Evolutionary conservation across 2,329 filamentous ascomycete species (phyloP), one percentile per base, ranked within the genome.

Genomic region (Fusarium siculi): DNA sequence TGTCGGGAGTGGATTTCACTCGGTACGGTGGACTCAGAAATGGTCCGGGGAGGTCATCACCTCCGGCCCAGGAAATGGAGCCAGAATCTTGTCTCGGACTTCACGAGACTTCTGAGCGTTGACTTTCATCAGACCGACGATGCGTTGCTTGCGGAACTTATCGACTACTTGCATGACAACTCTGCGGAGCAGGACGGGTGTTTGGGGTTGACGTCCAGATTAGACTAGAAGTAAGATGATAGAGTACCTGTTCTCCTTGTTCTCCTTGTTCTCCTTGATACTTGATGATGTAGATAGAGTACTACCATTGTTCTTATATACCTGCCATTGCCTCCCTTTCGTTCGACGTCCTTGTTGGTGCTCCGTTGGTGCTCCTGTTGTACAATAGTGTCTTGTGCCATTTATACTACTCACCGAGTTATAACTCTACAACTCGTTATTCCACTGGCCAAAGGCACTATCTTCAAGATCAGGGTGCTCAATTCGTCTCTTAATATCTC

Each of bases 21-120:
- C n/a, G n/a, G n/a, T n/a, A n/a, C n/a, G n/a, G 36, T 36, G 12
- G 39, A 42, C 14, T 55, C 0, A 37, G 46, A 16, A 43, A 37
- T 64, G 58, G 66, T 42, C 58, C 0, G 63, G 66, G 64, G 34
- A 69, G 16, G 36, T 68, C 3, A 47, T 43, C 3, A 12, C 5
- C 2, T 68, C 57, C 8, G 52, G 47, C n/a, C 66, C 47, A 11
- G 9, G 3, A 23, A 5, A 19, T 64, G 37, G 52, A 32, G 30
- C 3, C 23, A 57, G 4, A 30, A 25, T 18, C 18, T 30, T 3
- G 3, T 14, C 12, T 15, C 3, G 3, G 25, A 9, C 10, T 63
- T 56, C 16, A 34, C 9, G 15, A n/a, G 9, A 2, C 25, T 68
- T 16, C 47, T 68, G 8, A 44, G 25, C 10, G 28, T 37, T 15